These are phyloP conservation scores for Phialemoniopsis sp. DNA, from an alignment of 2,329 filamentous ascomycete species.

Conservation along the genomic window DNA sequence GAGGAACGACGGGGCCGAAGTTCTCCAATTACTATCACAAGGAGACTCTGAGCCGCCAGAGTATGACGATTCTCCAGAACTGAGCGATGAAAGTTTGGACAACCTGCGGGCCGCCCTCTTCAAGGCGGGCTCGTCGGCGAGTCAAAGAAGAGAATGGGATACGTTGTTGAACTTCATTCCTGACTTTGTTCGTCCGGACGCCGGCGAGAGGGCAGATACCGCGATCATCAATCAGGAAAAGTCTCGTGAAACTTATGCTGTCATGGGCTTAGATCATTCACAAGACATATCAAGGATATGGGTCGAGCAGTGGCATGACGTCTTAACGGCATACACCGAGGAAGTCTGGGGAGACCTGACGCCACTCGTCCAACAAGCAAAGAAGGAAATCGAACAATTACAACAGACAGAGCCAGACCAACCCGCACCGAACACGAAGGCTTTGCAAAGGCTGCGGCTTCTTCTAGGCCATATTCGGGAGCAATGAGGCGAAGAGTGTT, in stretches of 20 bases:
- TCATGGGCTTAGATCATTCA: constrained; percentile 33
- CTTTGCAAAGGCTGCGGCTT: constrained; percentile 30
- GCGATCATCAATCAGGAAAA: constrained; percentile 4
- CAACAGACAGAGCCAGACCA: constrained; percentile 16
- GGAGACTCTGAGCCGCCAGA: constrained; percentile 13
- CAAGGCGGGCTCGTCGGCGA: constrained; percentile 11
- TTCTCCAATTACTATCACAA: constrained; percentile 29
- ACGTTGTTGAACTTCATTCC: constrained; percentile 47
- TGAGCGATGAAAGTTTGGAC: constrained; percentile 20
- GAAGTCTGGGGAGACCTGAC: constrained; percentile 66
- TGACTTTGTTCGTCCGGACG: constrained; percentile 26
- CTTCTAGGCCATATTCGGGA: constrained; percentile 33
- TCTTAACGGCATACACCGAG: constrained; percentile 54
- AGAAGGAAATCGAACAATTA: constrained; percentile 46
- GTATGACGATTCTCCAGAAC: constrained; percentile 12
- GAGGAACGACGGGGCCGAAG: constrained; percentile 29
- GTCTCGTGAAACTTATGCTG: constrained; percentile 8
- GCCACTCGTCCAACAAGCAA: constrained; percentile 51
- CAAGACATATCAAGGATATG: constrained; percentile 36
- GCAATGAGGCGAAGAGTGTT: too few relatives aligned
- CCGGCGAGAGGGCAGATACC: constrained; percentile 6
- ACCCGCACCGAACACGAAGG: constrained; percentile 20
- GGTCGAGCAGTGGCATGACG: constrained; percentile 51
- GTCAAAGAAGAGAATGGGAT: constrained; percentile 30
- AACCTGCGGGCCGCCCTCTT: constrained; percentile 34